Conservation (phyloP, 257 asterid species). For the Solanum chiquidenum region DNA sequence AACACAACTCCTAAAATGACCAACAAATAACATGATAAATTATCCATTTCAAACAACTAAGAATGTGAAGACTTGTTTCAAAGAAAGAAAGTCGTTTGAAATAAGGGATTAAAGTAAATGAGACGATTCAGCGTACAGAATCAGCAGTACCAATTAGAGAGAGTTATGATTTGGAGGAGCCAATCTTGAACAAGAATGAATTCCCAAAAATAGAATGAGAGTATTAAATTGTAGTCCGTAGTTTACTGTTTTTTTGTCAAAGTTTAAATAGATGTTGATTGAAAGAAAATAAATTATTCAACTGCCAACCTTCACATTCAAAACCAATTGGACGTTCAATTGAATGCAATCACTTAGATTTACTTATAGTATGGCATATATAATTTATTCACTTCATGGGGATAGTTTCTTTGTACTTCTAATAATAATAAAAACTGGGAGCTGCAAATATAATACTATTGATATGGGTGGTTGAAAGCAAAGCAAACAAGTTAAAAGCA, state of each 20-base stretch:
- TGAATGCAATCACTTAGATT: neutral
- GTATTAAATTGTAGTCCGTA: neutral
- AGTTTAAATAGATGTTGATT: neutral
- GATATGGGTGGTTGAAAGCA: neutral
- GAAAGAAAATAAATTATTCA: neutral
- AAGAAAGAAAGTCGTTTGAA: neutral
- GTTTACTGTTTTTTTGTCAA: neutral
- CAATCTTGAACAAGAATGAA: neutral
- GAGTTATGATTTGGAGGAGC: neutral
- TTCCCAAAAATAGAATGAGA: neutral
- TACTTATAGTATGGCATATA: neutral
- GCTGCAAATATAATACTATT: neutral
- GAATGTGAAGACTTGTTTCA: neutral
- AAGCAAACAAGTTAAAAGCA: neutral
- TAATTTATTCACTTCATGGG: neutral
- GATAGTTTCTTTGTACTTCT: neutral
- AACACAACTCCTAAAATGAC: neutral
- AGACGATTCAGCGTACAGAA: neutral
- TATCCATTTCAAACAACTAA: neutral
- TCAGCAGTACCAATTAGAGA: neutral
- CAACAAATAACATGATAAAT: neutral
- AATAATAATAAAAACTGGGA: neutral
- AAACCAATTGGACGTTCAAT: neutral
- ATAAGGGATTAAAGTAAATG: neutral
- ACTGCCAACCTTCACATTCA: neutral